Percentiles rank a stretch among this genome's conserved stretches.
phyloP scores from a whole-genome alignment of 2,329 filamentous ascomycete species.

The Dendryphion nanum region DNA sequence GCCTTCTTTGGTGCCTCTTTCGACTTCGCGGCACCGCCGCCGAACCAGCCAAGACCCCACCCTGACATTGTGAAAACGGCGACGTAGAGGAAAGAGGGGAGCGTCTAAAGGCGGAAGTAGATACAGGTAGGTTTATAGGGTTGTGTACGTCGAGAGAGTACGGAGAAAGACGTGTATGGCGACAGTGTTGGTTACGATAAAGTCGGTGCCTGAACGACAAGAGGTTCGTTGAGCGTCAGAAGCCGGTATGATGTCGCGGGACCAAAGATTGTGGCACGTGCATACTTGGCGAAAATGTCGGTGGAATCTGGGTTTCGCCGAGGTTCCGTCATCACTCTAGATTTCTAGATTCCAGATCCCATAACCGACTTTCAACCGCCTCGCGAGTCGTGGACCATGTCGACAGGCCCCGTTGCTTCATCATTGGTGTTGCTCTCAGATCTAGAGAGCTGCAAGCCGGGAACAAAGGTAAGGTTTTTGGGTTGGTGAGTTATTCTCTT shows the following conservation, averaged over 20 bases:
- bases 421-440: slow-evolving; percentile 50
- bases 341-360: too few species aligned
- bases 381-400: slow-evolving; percentile 20
- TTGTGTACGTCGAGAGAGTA: slow-evolving; percentile 4
- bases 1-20: slow-evolving; percentile 97
- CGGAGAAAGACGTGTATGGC: background rate
- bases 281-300: slow-evolving; percentile 11
- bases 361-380: background rate
- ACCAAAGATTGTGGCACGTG: slow-evolving; percentile 9
- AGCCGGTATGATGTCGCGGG: slow-evolving; percentile 24
- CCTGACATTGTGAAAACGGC: slow-evolving; percentile 35
- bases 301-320: too few species aligned
- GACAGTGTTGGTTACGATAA: slow-evolving; percentile 1
- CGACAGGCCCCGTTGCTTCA: slow-evolving; percentile 55
- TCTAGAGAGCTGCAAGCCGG: slow-evolving; percentile 47
- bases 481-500: slow-evolving; percentile 86
- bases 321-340: too few species aligned
- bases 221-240: slow-evolving; percentile 8
- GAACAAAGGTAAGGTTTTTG: slow-evolving; percentile 88
- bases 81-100: background rate
- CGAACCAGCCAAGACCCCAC: slow-evolving; percentile 74
- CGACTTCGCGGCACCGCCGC: slow-evolving; percentile 77
- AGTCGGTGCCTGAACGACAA: slow-evolving; percentile 14
- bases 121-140: too few species aligned
- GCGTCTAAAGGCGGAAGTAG: background rate